These are phyloP conservation scores for Fusarium sp. DNA, from an alignment of 2,329 filamentous ascomycete species.

Conservation along the genomic window DNA sequence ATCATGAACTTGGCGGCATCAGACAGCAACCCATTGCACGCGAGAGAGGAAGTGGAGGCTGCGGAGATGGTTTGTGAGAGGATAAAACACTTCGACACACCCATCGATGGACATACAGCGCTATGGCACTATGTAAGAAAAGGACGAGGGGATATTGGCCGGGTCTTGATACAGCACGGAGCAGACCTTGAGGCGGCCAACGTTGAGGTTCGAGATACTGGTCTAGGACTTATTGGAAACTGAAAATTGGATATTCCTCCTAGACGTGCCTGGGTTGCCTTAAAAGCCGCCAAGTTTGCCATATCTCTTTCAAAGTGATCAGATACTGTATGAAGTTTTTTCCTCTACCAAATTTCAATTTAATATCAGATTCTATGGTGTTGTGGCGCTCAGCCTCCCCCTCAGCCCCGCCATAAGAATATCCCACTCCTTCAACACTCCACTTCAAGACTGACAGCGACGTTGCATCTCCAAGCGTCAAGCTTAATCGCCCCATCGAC, in stretches of 20 bases:
- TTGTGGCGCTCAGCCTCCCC: slow-evolving; percentile 26
- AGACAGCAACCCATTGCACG: slow-evolving; percentile 17
- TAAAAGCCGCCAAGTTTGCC: too few species aligned
- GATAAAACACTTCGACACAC: slow-evolving; percentile 16
- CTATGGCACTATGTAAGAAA: slow-evolving; percentile 26
- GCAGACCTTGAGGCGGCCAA: slow-evolving; percentile 23
- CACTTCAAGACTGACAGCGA: slow-evolving; percentile 19
- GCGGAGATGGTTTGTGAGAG: slow-evolving; percentile 19
- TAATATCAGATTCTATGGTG: neutral
- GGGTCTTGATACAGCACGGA: slow-evolving; percentile 23
- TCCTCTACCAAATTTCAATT: too few species aligned
- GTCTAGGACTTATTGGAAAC: slow-evolving; percentile 12
- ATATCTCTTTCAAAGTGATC: too few species aligned
- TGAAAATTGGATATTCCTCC: neutral
- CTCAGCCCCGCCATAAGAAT: slow-evolving; percentile 33
- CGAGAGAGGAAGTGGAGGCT: slow-evolving; percentile 16
- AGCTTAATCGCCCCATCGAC: neutral
- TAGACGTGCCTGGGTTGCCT: too few species aligned
- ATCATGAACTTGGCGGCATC: slow-evolving; percentile 26
- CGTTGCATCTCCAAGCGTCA: slow-evolving; percentile 4
- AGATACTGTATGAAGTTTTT: too few species aligned
- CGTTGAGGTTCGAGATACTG: slow-evolving; percentile 18
- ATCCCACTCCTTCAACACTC: slow-evolving; percentile 34
- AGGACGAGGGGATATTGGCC: slow-evolving; percentile 23
- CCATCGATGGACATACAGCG: slow-evolving; percentile 20